phyloP scores from a whole-genome alignment of 306 rosid genomes.

The Trichosanthes truncata region DNA sequence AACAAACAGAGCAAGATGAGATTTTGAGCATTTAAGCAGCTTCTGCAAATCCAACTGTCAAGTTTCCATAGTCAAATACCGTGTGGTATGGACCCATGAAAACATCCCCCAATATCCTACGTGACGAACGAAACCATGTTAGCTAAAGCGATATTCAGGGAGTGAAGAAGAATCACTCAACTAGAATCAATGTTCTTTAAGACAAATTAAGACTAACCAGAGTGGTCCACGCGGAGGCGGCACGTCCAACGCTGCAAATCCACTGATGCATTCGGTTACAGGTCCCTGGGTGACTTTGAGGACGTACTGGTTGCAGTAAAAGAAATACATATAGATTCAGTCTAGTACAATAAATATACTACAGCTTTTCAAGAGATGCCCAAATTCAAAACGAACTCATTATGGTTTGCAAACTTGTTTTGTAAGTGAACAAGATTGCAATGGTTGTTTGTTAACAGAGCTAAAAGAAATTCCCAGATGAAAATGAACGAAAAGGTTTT shows the following conservation, averaged over 20 bases:
- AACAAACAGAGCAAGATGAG: not conserved
- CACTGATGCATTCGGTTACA: slow-evolving; percentile 52
- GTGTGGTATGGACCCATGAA: slow-evolving; percentile 70
- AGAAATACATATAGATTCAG: not conserved
- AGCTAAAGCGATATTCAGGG: not conserved
- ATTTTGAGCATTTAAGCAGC: slow-evolving; percentile 35
- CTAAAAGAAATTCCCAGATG: not conserved
- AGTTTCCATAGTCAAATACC: slow-evolving; percentile 51
- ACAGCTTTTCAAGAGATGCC: not conserved
- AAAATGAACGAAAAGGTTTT: not conserved
- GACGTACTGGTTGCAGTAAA: slow-evolving; percentile 31
- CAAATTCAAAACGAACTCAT: not conserved
- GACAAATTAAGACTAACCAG: slow-evolving; percentile 26
- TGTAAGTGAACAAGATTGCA: not conserved
- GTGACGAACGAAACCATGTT: not conserved
- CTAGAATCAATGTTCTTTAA: not conserved
- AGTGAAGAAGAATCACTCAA: not conserved
- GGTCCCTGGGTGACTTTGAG: slow-evolving; percentile 52
- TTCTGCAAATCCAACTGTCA: slow-evolving; percentile 57
- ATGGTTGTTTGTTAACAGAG: not conserved
- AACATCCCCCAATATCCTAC: slow-evolving; percentile 71
- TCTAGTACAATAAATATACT: not conserved
- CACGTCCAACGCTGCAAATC: slow-evolving; percentile 50
- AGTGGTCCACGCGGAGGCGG: slow-evolving; percentile 68
- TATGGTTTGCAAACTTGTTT: not conserved